Evolutionary conservation across 192 early-diverging fungal genomes (phyloP), one percentile per base, ranked within the genome.

Genomic region (Linnemannia elongata): DNA sequence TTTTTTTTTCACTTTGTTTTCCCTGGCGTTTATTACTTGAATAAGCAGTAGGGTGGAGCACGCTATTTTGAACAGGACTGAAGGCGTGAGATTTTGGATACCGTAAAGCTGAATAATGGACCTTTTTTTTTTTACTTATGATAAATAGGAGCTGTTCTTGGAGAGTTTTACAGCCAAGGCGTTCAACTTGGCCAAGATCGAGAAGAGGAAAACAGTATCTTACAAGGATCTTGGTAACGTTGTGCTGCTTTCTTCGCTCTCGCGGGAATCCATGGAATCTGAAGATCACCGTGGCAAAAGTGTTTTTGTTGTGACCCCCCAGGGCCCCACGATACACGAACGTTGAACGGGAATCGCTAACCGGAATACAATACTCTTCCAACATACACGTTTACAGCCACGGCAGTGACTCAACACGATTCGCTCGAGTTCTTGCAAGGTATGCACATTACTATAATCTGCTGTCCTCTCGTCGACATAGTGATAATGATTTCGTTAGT

Each of bases 191-290:
- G 93, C 94, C 3, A 92, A 92, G 41, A 81, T 90, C 54, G 92
- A 94, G 36, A 96, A 94, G 82, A 90, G 94, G 89, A 96, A 94
- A 78, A 94, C 93, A 17, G 90, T 96, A 12, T 91, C 90, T 63
- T 96, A 95, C 82, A 93, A 92, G 88, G 94, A 96, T 80, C 91
- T 95, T 69, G 94, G 93, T 89, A 94, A 94, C 90, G 89, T 39
- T 39, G n/a, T n/a, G n/a, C n/a, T 2, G 55, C 15, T 4, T 36
- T 39, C 35, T 5, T 52, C 47, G 22, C 4, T 18, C 30, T 18
- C 12, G 20, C 36, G 54, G 49, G 49, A 52, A 52, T 52, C 44
- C 3, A 45, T 45, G 44, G 13, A 45, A 10, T 12, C 44, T 45
- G 44, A 45, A 45, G 44, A 45, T 57, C 7, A 6, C n/a, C 30